Evolutionary conservation across 2,329 filamentous ascomycete species (phyloP).

Genomic region (Colletotrichum tropicicola): DNA sequence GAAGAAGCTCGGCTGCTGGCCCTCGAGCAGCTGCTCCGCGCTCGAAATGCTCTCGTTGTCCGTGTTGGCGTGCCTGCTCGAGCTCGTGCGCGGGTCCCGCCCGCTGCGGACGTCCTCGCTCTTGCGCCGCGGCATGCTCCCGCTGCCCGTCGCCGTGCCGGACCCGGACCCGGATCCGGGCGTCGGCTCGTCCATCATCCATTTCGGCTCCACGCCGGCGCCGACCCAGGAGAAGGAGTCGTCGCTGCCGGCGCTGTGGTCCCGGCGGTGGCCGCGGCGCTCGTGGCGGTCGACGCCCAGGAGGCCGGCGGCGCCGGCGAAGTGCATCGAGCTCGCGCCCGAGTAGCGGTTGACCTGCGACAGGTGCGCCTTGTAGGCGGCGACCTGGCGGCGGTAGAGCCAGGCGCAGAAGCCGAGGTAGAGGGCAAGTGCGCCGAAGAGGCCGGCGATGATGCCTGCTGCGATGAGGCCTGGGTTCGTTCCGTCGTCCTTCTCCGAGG

Average conservation of each 20-base stretch:
- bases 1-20: slow-evolving; percentile 76
- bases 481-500: not conserved
- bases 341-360: slow-evolving; percentile 69
- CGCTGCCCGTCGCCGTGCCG: slow-evolving; percentile 33
- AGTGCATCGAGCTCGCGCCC: slow-evolving; percentile 50
- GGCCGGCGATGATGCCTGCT: slow-evolving; percentile 68
- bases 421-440: slow-evolving; percentile 66
- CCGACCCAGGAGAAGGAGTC: slow-evolving; percentile 43
- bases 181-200: slow-evolving; percentile 35
- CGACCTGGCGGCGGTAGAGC: slow-evolving; percentile 77
- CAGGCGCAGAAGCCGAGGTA: slow-evolving; percentile 78
- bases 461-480: slow-evolving; percentile 52
- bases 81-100: slow-evolving; percentile 28
- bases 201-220: slow-evolving; percentile 41
- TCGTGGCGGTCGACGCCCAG: slow-evolving; percentile 34
- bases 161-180: slow-evolving; percentile 30
- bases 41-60: slow-evolving; percentile 42
- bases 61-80: slow-evolving; percentile 35
- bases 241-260: slow-evolving; percentile 32
- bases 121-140: slow-evolving; percentile 20
- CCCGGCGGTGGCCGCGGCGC: slow-evolving; percentile 30
- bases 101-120: slow-evolving; percentile 26
- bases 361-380: slow-evolving; percentile 75
- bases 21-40: slow-evolving; percentile 66
- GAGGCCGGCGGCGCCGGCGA: slow-evolving; percentile 36